phyloP scores from a whole-genome alignment of 805 yeast species.

The Kazachstania viticola region DNA sequence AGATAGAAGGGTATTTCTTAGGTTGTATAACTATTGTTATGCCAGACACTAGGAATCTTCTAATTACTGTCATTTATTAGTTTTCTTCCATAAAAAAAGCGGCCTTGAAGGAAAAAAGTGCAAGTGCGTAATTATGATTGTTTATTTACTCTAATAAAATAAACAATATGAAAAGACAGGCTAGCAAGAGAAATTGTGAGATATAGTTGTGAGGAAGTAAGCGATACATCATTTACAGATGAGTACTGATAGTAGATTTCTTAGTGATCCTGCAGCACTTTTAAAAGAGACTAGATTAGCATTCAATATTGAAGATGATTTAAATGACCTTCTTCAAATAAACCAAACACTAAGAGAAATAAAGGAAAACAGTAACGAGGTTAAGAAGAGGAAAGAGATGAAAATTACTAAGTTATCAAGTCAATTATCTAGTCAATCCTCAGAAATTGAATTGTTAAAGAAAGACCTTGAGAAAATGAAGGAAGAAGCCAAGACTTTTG shows the following conservation, averaged over 20 bases:
- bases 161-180: neutral
- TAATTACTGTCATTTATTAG: too few species aligned
- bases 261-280: conserved; percentile 15
- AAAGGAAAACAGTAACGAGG: conserved; percentile 2
- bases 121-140: too few species aligned
- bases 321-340: conserved; percentile 7
- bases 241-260: neutral
- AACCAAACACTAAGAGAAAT: conserved; percentile 9
- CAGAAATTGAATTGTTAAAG: conserved; percentile 4
- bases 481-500: conserved; percentile 9
- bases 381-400: conserved; percentile 4
- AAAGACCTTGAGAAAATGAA: conserved; percentile 7
- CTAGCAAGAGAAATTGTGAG: neutral
- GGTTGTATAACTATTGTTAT: too few species aligned
- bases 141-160: too few species aligned
- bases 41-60: too few species aligned
- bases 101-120: too few species aligned
- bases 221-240: too few species aligned
- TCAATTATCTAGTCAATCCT: conserved; percentile 5
- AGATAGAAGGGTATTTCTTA: too few species aligned
- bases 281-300: conserved; percentile 16
- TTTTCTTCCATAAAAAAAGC: too few species aligned
- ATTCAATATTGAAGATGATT: conserved; percentile 20
- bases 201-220: too few species aligned
- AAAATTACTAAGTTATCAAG: conserved; percentile 5